Evolutionary conservation across 2,329 filamentous ascomycete species (phyloP), one percentile per base, ranked within the genome.

Genomic region (Penicillium crustosum): DNA sequence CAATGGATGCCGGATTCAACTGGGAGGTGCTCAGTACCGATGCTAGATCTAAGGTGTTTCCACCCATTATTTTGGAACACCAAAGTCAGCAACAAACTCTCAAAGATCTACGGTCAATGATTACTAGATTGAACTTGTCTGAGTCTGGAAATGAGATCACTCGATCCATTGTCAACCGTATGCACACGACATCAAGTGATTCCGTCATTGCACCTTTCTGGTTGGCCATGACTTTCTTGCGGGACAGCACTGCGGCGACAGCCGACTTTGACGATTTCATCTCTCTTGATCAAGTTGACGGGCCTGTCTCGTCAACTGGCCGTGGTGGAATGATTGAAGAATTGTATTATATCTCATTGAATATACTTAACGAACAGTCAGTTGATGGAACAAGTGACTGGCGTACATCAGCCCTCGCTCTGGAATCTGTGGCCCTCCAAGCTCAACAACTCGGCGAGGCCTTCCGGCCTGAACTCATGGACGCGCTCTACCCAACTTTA

Each of bases 401-500:
- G 89, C 85, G 88, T 33, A 74, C 91, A 21, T 84, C 89, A 70
- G 89, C 91, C 1, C 82, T 97, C 35, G 89, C 93, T 0, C 77
- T 99, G 2, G 93, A 97, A 72, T 84, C 89, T 2, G 81, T 93
- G 7, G 88, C 92, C 0, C 84, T 93, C 55, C 88, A 91, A 60
- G 90, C 93, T 3, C 80, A 83, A 27, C 84, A 84, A 19, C 79
- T 89, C 38, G 83, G 85, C 21, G 71, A 82, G 51, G 83, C 84
- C 0, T 99, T 97, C 72, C 86, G 89, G 3, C 84, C 87, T 3
- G 93, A 97, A 70, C 82, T 99, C 10, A 91, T 97, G 50, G 94
- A 99, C 66, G 86, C 92, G 0, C 78, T 99, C 13, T 99, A 96
- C 72, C 93, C 94, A 0, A 82, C 96, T n/a, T 84, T 95, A 0